Conservation (phyloP, 2,329 filamentous ascomycete species). For the Coniosporium tulheliwenetii region DNA sequence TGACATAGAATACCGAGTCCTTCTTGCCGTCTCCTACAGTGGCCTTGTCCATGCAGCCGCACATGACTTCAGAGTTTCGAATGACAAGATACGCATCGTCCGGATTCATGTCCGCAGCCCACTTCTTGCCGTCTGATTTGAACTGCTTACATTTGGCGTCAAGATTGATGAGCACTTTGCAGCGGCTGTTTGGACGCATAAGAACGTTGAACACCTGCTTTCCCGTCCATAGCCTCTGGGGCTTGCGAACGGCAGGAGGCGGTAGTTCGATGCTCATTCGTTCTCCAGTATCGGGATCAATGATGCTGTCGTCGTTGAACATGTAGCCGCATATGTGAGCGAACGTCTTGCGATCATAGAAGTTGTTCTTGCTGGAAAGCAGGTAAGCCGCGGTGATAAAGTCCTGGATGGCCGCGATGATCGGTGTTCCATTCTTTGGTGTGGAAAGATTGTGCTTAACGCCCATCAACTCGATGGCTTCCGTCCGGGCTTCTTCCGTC, state of each 20-base stretch:
- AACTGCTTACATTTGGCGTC: constrained; percentile 86
- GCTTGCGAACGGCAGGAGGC: constrained; percentile 73
- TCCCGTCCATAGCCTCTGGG: constrained; percentile 81
- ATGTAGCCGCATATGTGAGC: constrained; percentile 86
- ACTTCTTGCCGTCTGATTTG: constrained; percentile 38
- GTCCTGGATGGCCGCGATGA: constrained; percentile 98
- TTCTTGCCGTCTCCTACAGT: constrained; percentile 97
- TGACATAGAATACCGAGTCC: constrained; percentile 92
- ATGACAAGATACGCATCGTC: constrained; percentile 78
- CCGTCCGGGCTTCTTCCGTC: constrained; percentile 87
- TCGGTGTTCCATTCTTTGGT: constrained; percentile 93
- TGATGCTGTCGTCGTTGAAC: constrained; percentile 54
- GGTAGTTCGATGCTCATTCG: constrained; percentile 63
- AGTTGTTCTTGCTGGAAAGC: constrained; percentile 80
- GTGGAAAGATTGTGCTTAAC: constrained; percentile 94
- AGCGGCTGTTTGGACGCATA: constrained; percentile 77
- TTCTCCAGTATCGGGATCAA: constrained; percentile 28
- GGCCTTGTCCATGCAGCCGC: constrained; percentile 92
- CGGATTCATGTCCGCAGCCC: constrained; percentile 58
- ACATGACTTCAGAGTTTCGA: constrained; percentile 95
- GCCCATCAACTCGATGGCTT: constrained; percentile 93
- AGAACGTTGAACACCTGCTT: constrained; percentile 92
- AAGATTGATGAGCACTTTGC: constrained; percentile 71
- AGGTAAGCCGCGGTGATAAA: constrained; percentile 94
- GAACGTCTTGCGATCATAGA: constrained; percentile 80